Percentiles rank a stretch among this genome's conserved stretches.
Conservation (phyloP, 2,329 filamentous ascomycete species). For the Purpureocillium lavendulum region DNA sequence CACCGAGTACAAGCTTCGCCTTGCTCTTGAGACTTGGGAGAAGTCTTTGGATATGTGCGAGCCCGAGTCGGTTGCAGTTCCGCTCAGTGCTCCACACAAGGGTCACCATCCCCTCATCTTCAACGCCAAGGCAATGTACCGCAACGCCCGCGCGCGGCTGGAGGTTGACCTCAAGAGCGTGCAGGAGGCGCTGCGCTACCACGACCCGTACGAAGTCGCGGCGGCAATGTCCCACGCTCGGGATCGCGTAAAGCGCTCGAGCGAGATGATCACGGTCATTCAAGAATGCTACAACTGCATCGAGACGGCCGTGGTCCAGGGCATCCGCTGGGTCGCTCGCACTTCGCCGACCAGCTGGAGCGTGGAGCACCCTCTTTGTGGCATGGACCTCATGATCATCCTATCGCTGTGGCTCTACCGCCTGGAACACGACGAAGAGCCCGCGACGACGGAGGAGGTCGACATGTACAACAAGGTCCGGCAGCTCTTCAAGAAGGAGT, state of each 20-base stretch:
- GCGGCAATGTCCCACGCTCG: conserved; percentile 92
- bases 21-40: conserved; percentile 98
- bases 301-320: conserved; percentile 88
- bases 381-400: conserved; percentile 95
- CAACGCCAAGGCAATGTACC: conserved; percentile 95
- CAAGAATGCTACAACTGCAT: conserved; percentile 97
- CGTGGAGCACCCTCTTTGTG: conserved; percentile 93
- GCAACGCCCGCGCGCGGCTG: conserved; percentile 84
- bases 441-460: conserved; percentile 73
- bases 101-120: conserved; percentile 95
- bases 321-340: conserved; percentile 95
- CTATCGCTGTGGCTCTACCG: conserved; percentile 97
- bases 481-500: conserved; percentile 83
- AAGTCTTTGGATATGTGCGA: conserved; percentile 91
- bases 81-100: conserved; percentile 88
- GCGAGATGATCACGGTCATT: conserved; percentile 98
- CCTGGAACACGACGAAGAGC: conserved; percentile 97
- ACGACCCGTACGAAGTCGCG: conserved; percentile 94
- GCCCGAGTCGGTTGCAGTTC: conserved; percentile 79
- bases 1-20: conserved; percentile 92
- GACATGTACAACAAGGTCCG: conserved; percentile 91
- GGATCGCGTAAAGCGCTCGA: conserved; percentile 87
- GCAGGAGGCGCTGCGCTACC: conserved; percentile 92
- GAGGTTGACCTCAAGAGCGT: conserved; percentile 94
- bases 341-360: conserved; percentile 99